Conservation (phyloP, 2,329 filamentous ascomycete species). For the Aureobasidium sp. region DNA sequence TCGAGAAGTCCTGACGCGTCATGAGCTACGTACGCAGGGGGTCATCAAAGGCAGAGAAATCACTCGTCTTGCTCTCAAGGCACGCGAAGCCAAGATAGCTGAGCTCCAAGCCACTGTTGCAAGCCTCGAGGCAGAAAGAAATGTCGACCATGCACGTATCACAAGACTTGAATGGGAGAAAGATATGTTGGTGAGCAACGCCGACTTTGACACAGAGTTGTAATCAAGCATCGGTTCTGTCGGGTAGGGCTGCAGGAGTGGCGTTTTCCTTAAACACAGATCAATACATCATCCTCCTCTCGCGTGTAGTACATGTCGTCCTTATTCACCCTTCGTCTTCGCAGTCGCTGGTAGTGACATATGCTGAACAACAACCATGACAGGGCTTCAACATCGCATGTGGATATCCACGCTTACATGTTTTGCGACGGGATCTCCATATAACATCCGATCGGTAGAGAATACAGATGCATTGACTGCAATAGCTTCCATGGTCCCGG, state of each 20-base stretch:
- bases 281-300: not conserved
- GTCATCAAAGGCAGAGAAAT: constrained; percentile 60
- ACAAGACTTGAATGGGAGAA: constrained; percentile 7
- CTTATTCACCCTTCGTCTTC: not conserved
- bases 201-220: constrained; percentile 7
- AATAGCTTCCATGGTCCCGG: constrained; percentile 3
- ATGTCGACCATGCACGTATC: constrained; percentile 30
- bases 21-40: constrained; percentile 55
- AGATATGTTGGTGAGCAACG: not conserved
- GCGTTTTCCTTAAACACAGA: constrained; percentile 9
- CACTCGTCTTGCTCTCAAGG: constrained; percentile 53
- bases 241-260: constrained; percentile 15
- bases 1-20: constrained; percentile 43
- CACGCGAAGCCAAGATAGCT: constrained; percentile 57
- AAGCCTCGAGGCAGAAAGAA: constrained; percentile 48
- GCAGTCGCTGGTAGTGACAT: not conserved
- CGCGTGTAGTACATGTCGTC: not conserved
- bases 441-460: not conserved
- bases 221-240: not conserved
- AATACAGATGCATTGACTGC: not conserved
- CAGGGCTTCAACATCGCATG: not conserved
- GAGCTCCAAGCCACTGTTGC: constrained; percentile 61
- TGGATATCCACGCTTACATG: not conserved
- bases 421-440: not conserved
- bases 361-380: not conserved